A percentile compares a stretch with the other conserved stretches of the same genome.
Evolutionary conservation across 805 yeast genomes (phyloP).

Genomic region (Kodamaea restingae): DNA sequence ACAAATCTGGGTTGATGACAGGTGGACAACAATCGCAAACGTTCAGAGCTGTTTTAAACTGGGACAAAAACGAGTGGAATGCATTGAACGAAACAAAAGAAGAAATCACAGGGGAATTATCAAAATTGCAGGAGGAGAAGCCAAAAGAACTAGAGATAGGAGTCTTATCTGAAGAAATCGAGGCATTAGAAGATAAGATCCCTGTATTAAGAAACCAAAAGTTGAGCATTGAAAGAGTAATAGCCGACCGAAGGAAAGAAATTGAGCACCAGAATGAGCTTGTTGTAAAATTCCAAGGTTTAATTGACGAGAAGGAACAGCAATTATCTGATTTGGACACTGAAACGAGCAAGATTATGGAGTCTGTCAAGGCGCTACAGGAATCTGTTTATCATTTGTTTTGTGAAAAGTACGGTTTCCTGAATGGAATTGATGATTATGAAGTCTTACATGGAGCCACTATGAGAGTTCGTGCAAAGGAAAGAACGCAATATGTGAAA

Average conservation of each 20-base stretch:
- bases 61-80: slow-evolving; percentile 71
- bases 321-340: slow-evolving; percentile 12
- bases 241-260: slow-evolving; percentile 47
- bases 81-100: slow-evolving; percentile 50
- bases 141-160: slow-evolving; percentile 57
- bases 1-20: slow-evolving; percentile 85
- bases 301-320: slow-evolving; percentile 15
- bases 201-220: slow-evolving; percentile 44
- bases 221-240: slow-evolving; percentile 40
- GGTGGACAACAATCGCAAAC: slow-evolving; percentile 66
- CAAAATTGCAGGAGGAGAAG: slow-evolving; percentile 42
- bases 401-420: slow-evolving; percentile 52
- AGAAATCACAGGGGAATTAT: slow-evolving; percentile 47
- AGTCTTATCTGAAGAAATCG: slow-evolving; percentile 52
- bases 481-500: slow-evolving; percentile 56
- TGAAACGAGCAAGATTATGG: slow-evolving; percentile 16
- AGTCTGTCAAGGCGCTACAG: slow-evolving; percentile 31
- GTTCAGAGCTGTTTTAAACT: slow-evolving; percentile 41
- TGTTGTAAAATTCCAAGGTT: slow-evolving; percentile 17
- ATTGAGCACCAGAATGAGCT: slow-evolving; percentile 42
- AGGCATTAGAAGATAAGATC: slow-evolving; percentile 38
- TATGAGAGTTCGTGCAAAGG: slow-evolving; percentile 53
- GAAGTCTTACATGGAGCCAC: slow-evolving; percentile 64
- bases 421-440: slow-evolving; percentile 55
- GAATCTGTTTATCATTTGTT: slow-evolving; percentile 47